Evolutionary conservation across 768 basidiomycete genomes (phyloP).

Genomic region (Boletus insuetus): DNA sequence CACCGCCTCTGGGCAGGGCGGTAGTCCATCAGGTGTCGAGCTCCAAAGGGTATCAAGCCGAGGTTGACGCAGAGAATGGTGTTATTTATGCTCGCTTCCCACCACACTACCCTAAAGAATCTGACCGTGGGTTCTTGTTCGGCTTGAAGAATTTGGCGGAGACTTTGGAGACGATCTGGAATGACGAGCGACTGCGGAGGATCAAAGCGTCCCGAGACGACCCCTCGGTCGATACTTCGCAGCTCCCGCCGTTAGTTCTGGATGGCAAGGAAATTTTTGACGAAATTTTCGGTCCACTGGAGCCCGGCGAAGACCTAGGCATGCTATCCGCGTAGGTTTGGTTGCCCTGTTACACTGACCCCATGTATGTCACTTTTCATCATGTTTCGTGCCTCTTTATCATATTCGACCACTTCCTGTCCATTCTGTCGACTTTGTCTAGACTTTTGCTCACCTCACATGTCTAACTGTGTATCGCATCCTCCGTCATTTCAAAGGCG

Average conservation of each 20-base stretch:
- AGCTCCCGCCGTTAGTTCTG: slow-evolving; percentile 61
- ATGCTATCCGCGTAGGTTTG: slow-evolving; percentile 65
- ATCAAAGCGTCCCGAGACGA: slow-evolving; percentile 64
- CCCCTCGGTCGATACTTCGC: slow-evolving; percentile 40
- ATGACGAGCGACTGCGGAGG: slow-evolving; percentile 72
- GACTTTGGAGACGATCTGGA: slow-evolving; percentile 82
- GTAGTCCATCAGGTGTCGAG: slow-evolving; percentile 48
- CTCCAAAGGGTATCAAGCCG: slow-evolving; percentile 76
- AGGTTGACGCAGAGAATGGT: slow-evolving; percentile 79
- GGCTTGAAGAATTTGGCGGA: slow-evolving; percentile 81
- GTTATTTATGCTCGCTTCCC: slow-evolving; percentile 90
- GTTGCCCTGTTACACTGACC: neutral
- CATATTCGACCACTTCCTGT: neutral
- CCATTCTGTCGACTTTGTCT: slow-evolving; percentile 1
- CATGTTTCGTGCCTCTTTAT: neutral
- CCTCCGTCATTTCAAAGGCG: neutral
- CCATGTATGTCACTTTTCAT: neutral
- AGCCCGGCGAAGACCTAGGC: slow-evolving; percentile 63
- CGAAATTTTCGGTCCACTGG: slow-evolving; percentile 56
- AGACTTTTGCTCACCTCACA: slow-evolving; percentile 12
- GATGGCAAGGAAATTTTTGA: slow-evolving; percentile 81
- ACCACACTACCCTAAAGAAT: slow-evolving; percentile 83
- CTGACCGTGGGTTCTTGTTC: slow-evolving; percentile 92
- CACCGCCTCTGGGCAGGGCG: slow-evolving; percentile 41
- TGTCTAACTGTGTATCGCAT: slow-evolving; percentile 11